A percentile compares a stretch with the other conserved stretches of the same genome.
Evolutionary conservation across 1,139 yeast genomes (phyloP).

Genomic region (Yamadazyma buinensis): DNA sequence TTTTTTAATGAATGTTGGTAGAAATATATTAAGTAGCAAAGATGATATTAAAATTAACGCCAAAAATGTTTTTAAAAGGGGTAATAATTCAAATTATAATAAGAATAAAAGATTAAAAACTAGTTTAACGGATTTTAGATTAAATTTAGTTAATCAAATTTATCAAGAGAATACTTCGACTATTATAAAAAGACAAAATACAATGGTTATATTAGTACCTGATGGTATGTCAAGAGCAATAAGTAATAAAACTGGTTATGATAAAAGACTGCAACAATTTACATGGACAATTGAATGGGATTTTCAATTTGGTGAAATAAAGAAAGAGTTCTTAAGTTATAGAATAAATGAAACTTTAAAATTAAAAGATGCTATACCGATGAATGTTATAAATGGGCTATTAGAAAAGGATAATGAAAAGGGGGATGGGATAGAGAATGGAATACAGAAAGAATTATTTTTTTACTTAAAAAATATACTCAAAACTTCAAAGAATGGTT

Average conservation of each 20-base stretch:
- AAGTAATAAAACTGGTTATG: conserved; percentile 71
- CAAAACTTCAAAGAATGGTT: conserved; percentile 11
- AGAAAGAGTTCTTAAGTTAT: conserved; percentile 39
- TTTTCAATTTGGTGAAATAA: conserved; percentile 26
- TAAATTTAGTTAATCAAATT: conserved; percentile 19
- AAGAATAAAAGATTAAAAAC: conserved; percentile 17
- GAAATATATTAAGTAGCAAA: conserved; percentile 52
- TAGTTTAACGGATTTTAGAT: conserved; percentile 12
- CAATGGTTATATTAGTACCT: conserved; percentile 50
- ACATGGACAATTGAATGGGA: conserved; percentile 84
- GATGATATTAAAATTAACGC: conserved; percentile 42
- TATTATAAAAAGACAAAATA: conserved; percentile 31
- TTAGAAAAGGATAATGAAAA: conserved; percentile 10
- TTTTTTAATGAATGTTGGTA: conserved; percentile 59
- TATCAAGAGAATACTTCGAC: conserved; percentile 23
- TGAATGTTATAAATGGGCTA: conserved; percentile 20
- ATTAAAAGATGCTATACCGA: conserved; percentile 39
- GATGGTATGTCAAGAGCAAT: conserved; percentile 71
- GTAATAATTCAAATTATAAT: conserved; percentile 15
- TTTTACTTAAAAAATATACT: conserved; percentile 37
- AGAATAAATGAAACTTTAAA: conserved; percentile 38
- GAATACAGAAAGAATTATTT: conserved; percentile 15
- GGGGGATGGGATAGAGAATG: no score
- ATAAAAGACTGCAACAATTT: conserved; percentile 56
- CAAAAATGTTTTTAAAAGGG: conserved; percentile 33